These are phyloP conservation scores for Euphorbia tirucalli DNA, from an alignment of 345 rosid species.

Conservation along the genomic window DNA sequence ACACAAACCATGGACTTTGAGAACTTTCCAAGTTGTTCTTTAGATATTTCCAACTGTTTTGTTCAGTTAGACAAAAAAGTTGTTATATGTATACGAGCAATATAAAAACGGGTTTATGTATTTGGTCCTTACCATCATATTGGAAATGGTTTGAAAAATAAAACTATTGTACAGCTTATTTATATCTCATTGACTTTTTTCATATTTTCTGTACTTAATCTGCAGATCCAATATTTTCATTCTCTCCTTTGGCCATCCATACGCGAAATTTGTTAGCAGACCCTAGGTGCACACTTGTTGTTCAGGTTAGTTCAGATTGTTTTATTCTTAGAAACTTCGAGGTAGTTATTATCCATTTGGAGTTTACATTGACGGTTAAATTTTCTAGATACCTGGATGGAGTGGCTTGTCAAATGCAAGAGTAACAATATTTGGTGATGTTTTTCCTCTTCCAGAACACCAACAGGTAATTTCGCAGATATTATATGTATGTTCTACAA, in stretches of 20 bases:
- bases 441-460: slow-evolving; percentile 77
- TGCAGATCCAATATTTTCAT: slow-evolving; percentile 91
- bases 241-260: slow-evolving; percentile 94
- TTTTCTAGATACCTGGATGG: slow-evolving; percentile 88
- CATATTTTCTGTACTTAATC: slow-evolving; percentile 5
- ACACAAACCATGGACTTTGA: neutral
- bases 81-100: neutral
- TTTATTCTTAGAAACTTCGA: slow-evolving; percentile 3
- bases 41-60: no score
- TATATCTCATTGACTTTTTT: neutral
- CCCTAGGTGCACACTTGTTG: slow-evolving; percentile 93
- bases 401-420: slow-evolving; percentile 97
- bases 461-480: slow-evolving; percentile 54
- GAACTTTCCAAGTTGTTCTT: neutral
- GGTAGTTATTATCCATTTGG: slow-evolving; percentile 15
- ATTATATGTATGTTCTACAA: no score
- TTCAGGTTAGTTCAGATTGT: slow-evolving; percentile 58
- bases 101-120: neutral
- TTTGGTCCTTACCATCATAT: neutral
- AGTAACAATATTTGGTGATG: slow-evolving; percentile 91
- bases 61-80: neutral
- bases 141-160: neutral
- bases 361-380: slow-evolving; percentile 30
- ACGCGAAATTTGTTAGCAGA: slow-evolving; percentile 84
- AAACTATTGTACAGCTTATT: neutral